Base-by-base conservation (phyloP, 495 filamentous ascomycete species). In the Beverwykella pulmonaria region DNA sequence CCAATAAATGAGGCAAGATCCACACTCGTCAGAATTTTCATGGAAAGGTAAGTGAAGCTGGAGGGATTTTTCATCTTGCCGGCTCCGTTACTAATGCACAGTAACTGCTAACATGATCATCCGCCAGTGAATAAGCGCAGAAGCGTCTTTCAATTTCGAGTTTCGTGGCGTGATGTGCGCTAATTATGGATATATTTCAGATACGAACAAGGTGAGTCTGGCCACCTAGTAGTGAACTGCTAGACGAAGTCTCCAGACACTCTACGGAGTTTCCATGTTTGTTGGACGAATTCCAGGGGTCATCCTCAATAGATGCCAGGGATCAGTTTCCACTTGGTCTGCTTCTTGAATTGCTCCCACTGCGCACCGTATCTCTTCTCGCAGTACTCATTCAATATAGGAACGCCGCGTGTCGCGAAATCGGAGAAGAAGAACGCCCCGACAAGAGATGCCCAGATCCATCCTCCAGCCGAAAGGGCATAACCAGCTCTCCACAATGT, bases 401-500 rank as follows among this genome's bases (percentile, higher is more conserved):
- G 79, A 0, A 84, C 75, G 9, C 78, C 81, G 14, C 81, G 76
- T 1, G 57, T 59, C 4, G 75, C 64, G 66, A 88, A 84, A 50
- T 83, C 81, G 34, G 64, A 75, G 27, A 78, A 70, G 56, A 82
- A 80, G 49, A 77, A 82, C 5, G 54, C 53, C 5, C 69, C 79
- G 23, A 82, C 68, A 14, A 71, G 17, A 9, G 73, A 44, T 0
- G 76, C 83, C 54, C 70, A 80, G 15, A 74, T 50, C 79, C 79
- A 81, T 0, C 84, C 84, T 1, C 79, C 79, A 14, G 71, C 74
- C 0, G 77, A 79, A 66, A 87, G 56, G 17, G 80, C 79, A 67
- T 82, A 85, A 2, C 78, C 82, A 46, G 79, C 72, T 41, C 84
- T 73, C 85, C 84, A 86, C 2, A 87, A 30, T 0, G 82, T 80